phyloP scores from a whole-genome alignment of 1,284 basidiomycete species.

The Irpex lacteus region DNA sequence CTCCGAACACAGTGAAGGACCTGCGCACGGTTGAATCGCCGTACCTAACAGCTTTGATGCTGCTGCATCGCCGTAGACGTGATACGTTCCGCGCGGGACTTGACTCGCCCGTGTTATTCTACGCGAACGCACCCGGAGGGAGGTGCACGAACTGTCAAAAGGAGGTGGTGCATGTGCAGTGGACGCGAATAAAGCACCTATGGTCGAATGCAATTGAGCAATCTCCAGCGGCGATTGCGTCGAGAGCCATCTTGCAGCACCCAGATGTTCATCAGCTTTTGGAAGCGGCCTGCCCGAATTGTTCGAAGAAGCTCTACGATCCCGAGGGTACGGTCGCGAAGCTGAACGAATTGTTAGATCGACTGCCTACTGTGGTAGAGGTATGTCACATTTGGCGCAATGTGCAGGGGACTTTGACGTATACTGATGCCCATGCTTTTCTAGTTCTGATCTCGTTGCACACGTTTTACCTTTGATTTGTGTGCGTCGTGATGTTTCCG shows the following conservation, averaged over 20 bases:
- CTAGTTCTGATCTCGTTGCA: neutral
- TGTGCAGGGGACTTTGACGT: neutral
- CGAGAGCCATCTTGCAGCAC: slow-evolving; percentile 17
- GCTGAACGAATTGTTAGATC: slow-evolving; percentile 15
- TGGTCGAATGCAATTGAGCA: slow-evolving; percentile 16
- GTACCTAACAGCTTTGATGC: slow-evolving; percentile 18
- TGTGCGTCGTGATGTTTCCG: no score
- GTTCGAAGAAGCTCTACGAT: slow-evolving; percentile 18
- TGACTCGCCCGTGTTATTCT: slow-evolving; percentile 19
- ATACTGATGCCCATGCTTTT: neutral
- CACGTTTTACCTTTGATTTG: neutral
- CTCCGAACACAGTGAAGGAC: slow-evolving; percentile 25
- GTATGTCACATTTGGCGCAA: slow-evolving; percentile 5
- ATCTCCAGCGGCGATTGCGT: slow-evolving; percentile 10
- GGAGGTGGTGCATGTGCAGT: slow-evolving; percentile 16
- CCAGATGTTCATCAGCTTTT: slow-evolving; percentile 17
- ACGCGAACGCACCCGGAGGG: slow-evolving; percentile 15
- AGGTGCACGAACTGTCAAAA: slow-evolving; percentile 12
- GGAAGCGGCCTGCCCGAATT: slow-evolving; percentile 16
- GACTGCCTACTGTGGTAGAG: slow-evolving; percentile 17
- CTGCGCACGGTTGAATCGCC: slow-evolving; percentile 17
- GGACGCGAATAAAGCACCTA: slow-evolving; percentile 22
- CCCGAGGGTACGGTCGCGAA: slow-evolving; percentile 13
- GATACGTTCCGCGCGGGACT: slow-evolving; percentile 18
- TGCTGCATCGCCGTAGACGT: slow-evolving; percentile 21